These are phyloP conservation scores for Globisporangium irregulare DNA, from an alignment of 352 stramenopile genomes.

Conservation along the genomic window DNA sequence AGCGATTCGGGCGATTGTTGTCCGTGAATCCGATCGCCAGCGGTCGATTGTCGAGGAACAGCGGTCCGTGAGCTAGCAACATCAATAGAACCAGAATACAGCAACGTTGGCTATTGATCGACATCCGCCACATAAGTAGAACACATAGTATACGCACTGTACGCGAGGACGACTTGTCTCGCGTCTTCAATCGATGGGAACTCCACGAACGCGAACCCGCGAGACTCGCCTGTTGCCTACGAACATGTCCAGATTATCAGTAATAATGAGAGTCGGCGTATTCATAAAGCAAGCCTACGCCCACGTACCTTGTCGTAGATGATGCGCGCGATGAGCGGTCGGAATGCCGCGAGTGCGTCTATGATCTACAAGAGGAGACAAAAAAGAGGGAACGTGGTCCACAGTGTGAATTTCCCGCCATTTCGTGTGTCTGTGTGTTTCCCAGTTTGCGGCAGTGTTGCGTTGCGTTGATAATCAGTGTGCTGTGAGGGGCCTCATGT, in stretches of 20 bases:
- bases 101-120: not conserved
- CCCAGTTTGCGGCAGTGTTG: not conserved
- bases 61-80: conserved; percentile 27
- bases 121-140: too few relatives aligned
- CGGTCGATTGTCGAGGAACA: conserved; percentile 46
- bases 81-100: not conserved
- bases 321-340: conserved; percentile 37
- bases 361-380: conserved; percentile 47
- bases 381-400: conserved; percentile 6
- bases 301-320: conserved; percentile 69
- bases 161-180: conserved; percentile 48
- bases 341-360: conserved; percentile 44
- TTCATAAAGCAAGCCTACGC: not conserved
- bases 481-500: not conserved
- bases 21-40: conserved; percentile 53
- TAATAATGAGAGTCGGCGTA: too few relatives aligned
- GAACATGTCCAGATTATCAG: too few relatives aligned
- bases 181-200: conserved; percentile 61
- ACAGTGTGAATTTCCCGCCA: conserved; percentile 19
- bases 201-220: conserved; percentile 80
- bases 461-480: not conserved
- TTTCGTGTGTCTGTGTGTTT: not conserved
- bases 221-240: conserved; percentile 54
- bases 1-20: conserved; percentile 24
- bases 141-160: conserved; percentile 30